Evolutionary conservation across 805 yeast genomes (phyloP).

Genomic region (Barnettozyma pratensis): DNA sequence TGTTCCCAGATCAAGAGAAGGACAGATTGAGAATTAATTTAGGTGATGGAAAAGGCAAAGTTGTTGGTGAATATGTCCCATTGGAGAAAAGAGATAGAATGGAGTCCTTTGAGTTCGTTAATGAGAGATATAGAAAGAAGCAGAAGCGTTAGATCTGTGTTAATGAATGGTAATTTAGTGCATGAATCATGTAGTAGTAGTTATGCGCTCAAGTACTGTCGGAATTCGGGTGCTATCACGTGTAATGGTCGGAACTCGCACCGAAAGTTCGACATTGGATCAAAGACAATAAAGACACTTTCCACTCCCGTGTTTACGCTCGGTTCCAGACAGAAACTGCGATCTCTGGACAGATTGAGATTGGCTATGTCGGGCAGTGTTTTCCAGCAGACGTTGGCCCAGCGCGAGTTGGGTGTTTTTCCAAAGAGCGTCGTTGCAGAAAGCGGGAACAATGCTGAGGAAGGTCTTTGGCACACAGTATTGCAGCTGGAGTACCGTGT

Average conservation of each 20-base stretch:
- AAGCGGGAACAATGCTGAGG: background rate
- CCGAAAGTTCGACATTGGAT: too few species aligned
- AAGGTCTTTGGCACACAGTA: background rate
- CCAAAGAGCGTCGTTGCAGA: background rate
- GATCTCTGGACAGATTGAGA: background rate
- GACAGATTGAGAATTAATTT: constrained; percentile 38
- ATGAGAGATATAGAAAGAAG: constrained; percentile 50
- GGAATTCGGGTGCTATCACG: too few species aligned
- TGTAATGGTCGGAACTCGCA: too few species aligned
- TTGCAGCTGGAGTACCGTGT: constrained; percentile 1
- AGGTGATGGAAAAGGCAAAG: constrained; percentile 78
- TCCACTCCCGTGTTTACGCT: background rate
- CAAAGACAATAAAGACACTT: too few species aligned
- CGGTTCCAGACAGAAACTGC: background rate
- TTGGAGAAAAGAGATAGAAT: constrained; percentile 49
- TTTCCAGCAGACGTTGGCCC: background rate
- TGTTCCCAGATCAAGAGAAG: constrained; percentile 15
- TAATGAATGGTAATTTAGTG: background rate
- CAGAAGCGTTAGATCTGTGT: background rate
- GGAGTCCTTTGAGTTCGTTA: constrained; percentile 65
- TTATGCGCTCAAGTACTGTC: background rate
- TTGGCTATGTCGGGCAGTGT: background rate
- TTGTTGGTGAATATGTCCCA: constrained; percentile 52
- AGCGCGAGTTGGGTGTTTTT: background rate
- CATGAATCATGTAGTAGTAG: background rate